These are phyloP conservation scores for Tetrahymena borealis DNA, from an alignment of 73 alveolate species.

Conservation along the genomic window DNA sequence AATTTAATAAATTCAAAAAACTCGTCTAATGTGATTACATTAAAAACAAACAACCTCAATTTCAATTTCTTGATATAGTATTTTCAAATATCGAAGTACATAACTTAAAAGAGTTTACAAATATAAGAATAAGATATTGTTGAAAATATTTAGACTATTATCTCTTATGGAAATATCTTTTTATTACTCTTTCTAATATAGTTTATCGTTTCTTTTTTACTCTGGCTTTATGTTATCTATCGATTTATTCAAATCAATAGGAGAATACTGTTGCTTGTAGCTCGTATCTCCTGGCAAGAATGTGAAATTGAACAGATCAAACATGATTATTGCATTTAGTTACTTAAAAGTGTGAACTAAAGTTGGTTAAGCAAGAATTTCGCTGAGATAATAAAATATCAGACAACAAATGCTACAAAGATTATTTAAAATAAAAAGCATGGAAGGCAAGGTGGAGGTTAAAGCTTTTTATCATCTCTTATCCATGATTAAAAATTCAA, in stretches of 20 bases:
- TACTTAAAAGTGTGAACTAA: background rate
- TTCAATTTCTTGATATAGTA: too few species aligned
- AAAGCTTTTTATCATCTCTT: background rate
- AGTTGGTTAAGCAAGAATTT: background rate
- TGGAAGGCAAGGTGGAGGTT: background rate
- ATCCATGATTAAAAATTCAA: background rate
- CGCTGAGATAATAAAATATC: background rate
- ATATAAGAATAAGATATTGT: background rate
- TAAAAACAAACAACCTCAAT: too few species aligned
- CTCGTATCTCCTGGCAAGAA: background rate
- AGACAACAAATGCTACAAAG: background rate
- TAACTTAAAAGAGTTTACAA: too few species aligned
- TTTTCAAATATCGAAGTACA: too few species aligned
- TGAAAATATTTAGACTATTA: background rate
- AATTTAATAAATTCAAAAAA: too few species aligned
- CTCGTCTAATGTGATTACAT: too few species aligned
- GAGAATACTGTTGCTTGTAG: background rate
- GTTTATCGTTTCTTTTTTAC: background rate
- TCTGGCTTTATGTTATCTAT: background rate
- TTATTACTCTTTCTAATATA: background rate
- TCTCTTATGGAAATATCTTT: background rate
- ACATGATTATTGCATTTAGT: background rate
- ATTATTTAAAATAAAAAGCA: background rate
- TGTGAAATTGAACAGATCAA: background rate
- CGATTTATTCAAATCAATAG: background rate